Percentiles rank a stretch among this genome's conserved stretches.
Conservation (phyloP, 2,329 filamentous ascomycete genomes). For the Aulographum hederae region DNA sequence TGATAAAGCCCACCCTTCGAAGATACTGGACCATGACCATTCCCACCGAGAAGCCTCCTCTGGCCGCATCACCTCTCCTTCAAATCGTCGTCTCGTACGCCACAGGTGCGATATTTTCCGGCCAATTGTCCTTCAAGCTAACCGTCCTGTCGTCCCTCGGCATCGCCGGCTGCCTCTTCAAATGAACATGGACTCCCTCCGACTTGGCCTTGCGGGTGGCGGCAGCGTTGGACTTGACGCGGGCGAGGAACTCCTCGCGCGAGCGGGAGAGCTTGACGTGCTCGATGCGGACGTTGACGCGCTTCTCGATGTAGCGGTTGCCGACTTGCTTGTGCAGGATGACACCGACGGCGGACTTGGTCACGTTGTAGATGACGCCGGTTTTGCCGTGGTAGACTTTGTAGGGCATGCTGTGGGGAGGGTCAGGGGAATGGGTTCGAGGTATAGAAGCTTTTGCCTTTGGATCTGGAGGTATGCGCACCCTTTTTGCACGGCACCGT, state of each 20-base stretch:
- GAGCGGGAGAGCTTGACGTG: constrained; percentile 90
- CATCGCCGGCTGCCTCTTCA: constrained; percentile 75
- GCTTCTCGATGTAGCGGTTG: constrained; percentile 99
- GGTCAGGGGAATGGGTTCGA: not conserved
- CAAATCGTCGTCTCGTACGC: constrained; percentile 99
- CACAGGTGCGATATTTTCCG: constrained; percentile 80
- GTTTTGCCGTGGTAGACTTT: constrained; percentile 99
- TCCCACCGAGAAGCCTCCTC: too few species aligned
- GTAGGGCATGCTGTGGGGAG: constrained; percentile 64
- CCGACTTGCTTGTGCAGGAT: constrained; percentile 99
- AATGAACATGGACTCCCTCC: constrained; percentile 67
- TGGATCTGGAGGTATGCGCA: constrained; percentile 16
- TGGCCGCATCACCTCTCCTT: constrained; percentile 20
- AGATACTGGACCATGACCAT: too few species aligned
- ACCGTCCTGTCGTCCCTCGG: constrained; percentile 71
- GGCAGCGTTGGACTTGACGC: constrained; percentile 90
- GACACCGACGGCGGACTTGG: constrained; percentile 92
- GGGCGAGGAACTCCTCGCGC: constrained; percentile 87
- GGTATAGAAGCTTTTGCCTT: not conserved
- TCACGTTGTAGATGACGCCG: constrained; percentile 53
- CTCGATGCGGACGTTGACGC: constrained; percentile 97
- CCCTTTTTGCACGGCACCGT: constrained; percentile 98
- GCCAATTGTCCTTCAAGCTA: constrained; percentile 62
- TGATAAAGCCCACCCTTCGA: too few species aligned
- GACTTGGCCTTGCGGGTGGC: constrained; percentile 87